Base-by-base conservation (phyloP, 2,329 filamentous ascomycete species). In the Chalaropsis ovoidea region DNA sequence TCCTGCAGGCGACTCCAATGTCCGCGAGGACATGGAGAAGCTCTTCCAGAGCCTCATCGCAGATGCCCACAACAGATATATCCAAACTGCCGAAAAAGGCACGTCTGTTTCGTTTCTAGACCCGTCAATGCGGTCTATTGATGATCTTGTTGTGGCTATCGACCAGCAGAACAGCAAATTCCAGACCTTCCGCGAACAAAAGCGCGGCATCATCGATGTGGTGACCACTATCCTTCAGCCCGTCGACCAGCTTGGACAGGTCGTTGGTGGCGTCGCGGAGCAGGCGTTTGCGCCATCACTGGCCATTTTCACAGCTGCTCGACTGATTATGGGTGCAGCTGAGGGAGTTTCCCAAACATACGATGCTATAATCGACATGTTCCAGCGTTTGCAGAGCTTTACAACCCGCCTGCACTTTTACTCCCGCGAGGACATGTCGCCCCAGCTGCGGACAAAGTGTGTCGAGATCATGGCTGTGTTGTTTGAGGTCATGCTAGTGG, bases 401-500 rank as follows among this genome's bases (percentile, higher is more conserved):
- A 79, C 77, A 3, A 70, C 72, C 7, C 73, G 77, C 17, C 68
- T 79, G 6, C 73, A 74, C 17, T 74, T 78, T 22, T 79, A 80
- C 54, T 69, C 76, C 7, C 72, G 73, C 22, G 71, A 76, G 27
- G 65, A 72, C 13, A 72, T 80, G 68, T 78, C 76, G 0, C 56
- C 68, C 0, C 72, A 76, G 22, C 70, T 79, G 2, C 71, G 74
- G 13, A 70, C 73, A 17, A 78, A 79, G 65, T 71, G 79, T 2
- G 74, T 75, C 15, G 71, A 73, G 1, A 78, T 80, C 6, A 71
- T 80, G 1, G 75, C 75, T 0, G 74, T 76, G 0, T 67, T 80
- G 0, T 77, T 80, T 43, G 75, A 80, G 65, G 76, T 80, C 3
- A 74, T 80, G 39, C 73, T 79, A 8, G 69, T 78, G 0, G 75